phyloP scores from a whole-genome alignment of 257 asterid genomes.

The Ballota nigra region DNA sequence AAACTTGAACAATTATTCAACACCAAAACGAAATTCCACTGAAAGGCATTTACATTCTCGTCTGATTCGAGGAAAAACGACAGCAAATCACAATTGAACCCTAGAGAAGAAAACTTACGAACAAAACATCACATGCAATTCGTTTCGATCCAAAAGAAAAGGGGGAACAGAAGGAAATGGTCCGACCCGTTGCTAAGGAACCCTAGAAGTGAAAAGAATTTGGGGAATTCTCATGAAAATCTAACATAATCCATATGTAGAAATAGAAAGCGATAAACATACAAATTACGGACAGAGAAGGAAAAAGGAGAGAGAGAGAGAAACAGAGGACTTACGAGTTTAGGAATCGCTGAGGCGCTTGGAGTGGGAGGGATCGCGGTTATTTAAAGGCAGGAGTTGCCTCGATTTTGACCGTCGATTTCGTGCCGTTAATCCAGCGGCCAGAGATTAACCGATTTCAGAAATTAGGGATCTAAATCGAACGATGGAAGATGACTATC shows the following conservation, averaged over 20 bases:
- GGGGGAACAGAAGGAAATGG: constrained; percentile 18
- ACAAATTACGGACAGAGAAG: constrained; percentile 18
- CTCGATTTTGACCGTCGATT: constrained; percentile 33
- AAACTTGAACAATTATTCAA: constrained; percentile 21
- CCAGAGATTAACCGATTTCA: neutral
- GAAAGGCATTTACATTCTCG: neutral
- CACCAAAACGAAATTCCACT: constrained; percentile 28
- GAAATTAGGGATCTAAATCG: constrained; percentile 24
- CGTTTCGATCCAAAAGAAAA: constrained; percentile 24
- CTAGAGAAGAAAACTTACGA: constrained; percentile 22
- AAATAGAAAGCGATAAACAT: neutral
- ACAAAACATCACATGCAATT: constrained; percentile 18
- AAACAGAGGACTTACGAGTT: constrained; percentile 43
- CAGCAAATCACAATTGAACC: constrained; percentile 24
- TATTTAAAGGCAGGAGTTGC: constrained; percentile 30
- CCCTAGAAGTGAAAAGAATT: constrained; percentile 32
- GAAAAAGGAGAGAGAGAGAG: constrained; percentile 20
- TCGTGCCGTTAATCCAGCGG: constrained; percentile 38
- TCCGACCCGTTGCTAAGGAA: constrained; percentile 29
- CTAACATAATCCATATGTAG: constrained; percentile 16
- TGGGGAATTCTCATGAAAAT: neutral
- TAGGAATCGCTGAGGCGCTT: constrained; percentile 37
- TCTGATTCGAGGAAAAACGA: constrained; percentile 6
- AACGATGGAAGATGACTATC: constrained; percentile 11
- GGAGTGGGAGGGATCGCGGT: constrained; percentile 24